Base-by-base conservation (phyloP, 192 early-diverging fungal genomes). In the Backusella tuberculispora region DNA sequence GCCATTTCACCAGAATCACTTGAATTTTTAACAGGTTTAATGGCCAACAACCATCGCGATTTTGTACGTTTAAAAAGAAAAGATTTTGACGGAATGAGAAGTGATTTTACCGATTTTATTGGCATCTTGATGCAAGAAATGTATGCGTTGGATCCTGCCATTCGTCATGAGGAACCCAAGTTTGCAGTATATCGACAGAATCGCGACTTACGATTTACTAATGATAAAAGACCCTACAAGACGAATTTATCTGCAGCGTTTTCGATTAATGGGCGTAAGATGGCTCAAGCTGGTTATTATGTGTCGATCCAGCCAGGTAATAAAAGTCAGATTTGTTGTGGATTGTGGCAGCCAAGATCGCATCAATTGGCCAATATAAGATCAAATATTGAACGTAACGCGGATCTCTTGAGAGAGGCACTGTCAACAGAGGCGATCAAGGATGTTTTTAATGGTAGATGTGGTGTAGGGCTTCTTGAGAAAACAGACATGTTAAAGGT, bases 181-280 rank as follows among this genome's bases (percentile, higher is more conserved):
- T 69, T 81, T 3, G 76, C 82, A 2, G 81, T 88, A 65, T 86
- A 82, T 74, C 69, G 86, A 19, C 76, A 83, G 43, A 89, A 88
- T 73, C 84, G 88, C 7, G 90, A 91, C 69, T 66, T 91, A 8
- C 78, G 90, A 6, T 91, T 91, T 74, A 83, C 85, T 1, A 84
- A 85, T 17, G 88, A 87, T 15, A 81, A 81, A 66, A 72, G 75
- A 13, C 90, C 88, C 0, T 91, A 91, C 73, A 91, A 91, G 75
- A 76, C 73, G 2, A 73, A 81, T 34, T 40, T 88, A 4, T 64
- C 83, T 2, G 83, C 81, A 21, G 72, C 77, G 19, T 88, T 85
- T 44, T 82, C 84, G 0, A 68, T 70, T 15, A 84, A 77, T 34
- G 88, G 88, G 0, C 83, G 80, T 40, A 89, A 88, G 74, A 74